A percentile compares a stretch with the other conserved stretches of the same genome.
phyloP scores from a whole-genome alignment of 2,329 filamentous ascomycete species.

The Exophiala sideris region DNA sequence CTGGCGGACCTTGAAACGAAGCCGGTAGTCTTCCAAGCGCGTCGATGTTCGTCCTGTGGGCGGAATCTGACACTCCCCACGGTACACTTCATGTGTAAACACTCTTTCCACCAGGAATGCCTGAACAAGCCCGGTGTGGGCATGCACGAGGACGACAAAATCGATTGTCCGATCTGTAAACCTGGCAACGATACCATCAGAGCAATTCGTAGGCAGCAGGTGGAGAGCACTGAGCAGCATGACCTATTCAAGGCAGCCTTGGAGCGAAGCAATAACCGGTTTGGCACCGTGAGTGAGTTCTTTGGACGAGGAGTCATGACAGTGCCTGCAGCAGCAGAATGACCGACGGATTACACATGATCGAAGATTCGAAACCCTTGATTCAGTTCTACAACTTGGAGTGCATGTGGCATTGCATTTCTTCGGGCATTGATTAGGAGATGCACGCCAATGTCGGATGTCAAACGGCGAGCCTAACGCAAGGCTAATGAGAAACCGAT shows the following conservation, averaged over 20 bases:
- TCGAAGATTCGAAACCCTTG: background rate
- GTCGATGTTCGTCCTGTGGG: slow-evolving; percentile 79
- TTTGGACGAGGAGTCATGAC: slow-evolving; percentile 89
- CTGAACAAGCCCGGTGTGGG: slow-evolving; percentile 54
- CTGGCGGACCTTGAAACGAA: slow-evolving; percentile 73
- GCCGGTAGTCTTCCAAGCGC: slow-evolving; percentile 85
- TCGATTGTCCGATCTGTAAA: slow-evolving; percentile 84
- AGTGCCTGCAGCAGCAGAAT: slow-evolving; percentile 15
- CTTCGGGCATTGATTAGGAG: background rate
- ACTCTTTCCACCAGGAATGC: slow-evolving; percentile 92
- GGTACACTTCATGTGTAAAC: slow-evolving; percentile 95
- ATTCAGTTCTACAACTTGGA: background rate
- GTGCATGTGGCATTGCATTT: background rate
- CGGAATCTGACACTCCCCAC: slow-evolving; percentile 77
- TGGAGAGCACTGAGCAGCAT: slow-evolving; percentile 80
- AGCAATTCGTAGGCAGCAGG: slow-evolving; percentile 79
- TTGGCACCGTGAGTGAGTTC: slow-evolving; percentile 90
- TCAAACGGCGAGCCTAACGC: background rate
- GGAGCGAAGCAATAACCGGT: slow-evolving; percentile 65
- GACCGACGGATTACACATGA: background rate
- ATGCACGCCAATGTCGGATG: background rate
- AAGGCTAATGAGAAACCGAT: background rate
- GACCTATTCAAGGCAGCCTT: slow-evolving; percentile 84
- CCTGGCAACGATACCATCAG: slow-evolving; percentile 81
- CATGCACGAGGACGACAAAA: slow-evolving; percentile 56